These are phyloP conservation scores for Picea abies DNA, from an alignment of 83 land plant species.

Conservation along the genomic window DNA sequence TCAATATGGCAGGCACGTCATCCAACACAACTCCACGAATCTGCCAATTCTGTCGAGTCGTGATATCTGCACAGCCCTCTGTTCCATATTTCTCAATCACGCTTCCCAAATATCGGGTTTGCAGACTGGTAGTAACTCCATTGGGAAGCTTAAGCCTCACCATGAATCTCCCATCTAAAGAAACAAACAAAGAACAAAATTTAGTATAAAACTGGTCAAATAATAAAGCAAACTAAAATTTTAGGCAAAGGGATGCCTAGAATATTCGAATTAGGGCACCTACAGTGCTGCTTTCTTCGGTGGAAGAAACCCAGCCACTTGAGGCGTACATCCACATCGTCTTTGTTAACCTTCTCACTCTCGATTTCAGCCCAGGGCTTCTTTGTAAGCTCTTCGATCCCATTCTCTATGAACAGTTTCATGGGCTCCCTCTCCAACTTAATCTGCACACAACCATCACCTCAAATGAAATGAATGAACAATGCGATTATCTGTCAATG, in stretches of 20 bases:
- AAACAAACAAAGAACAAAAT: no score
- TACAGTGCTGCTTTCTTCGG: constrained; percentile 94
- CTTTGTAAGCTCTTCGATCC: constrained; percentile 69
- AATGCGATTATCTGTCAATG: no score
- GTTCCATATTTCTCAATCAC: constrained; percentile 73
- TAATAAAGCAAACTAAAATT: no score
- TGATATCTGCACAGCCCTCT: constrained; percentile 95
- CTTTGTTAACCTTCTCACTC: constrained; percentile 56
- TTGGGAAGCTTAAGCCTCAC: constrained; percentile 98
- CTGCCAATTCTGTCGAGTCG: constrained; percentile 98
- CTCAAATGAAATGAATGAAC: no score
- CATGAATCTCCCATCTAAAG: constrained; percentile 92
- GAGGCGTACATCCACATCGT: constrained; percentile 91
- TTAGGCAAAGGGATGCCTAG: no score
- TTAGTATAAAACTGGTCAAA: no score
- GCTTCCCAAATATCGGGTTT: constrained; percentile 83
- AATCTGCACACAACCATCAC: constrained; percentile 21
- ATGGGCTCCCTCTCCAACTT: constrained; percentile 96
- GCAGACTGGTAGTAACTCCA: constrained; percentile 85
- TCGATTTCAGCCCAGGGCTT: constrained; percentile 75
- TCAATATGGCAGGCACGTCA: constrained; percentile 85
- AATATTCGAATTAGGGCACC: constrained; percentile 6
- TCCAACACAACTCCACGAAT: constrained; percentile 86
- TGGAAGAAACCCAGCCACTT: constrained; percentile 99
- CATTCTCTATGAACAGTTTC: constrained; percentile 74